Base-by-base conservation (phyloP, 2,329 filamentous ascomycete genomes). In the Arachnomyces sp. region DNA sequence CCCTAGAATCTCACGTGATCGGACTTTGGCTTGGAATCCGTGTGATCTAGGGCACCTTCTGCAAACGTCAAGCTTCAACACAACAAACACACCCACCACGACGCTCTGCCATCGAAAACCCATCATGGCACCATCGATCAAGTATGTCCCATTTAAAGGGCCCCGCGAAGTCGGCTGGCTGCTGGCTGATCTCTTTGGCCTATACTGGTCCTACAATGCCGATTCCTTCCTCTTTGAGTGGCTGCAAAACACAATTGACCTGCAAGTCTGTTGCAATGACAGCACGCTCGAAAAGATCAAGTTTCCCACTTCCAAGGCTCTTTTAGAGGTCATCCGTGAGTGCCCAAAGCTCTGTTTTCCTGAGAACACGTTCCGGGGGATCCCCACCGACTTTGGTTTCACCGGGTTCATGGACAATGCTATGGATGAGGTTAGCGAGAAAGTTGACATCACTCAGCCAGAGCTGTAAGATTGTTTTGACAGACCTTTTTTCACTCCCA, bases 231-330 rank as follows among this genome's bases (percentile, higher is more conserved):
- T 20, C 33, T 42, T 42, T 29, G 34, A 38, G 15, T 42, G 12
- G 7, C 17, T 42, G 34, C 40, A 42, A 16, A 38, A 28, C 32
- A 42, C 34, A 17, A 14, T n/a, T 18, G 38, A 31, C 28, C 34
- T 42, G 40, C 13, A 42, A 42, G 34, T 42, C n/a, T 29, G 33
- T 31, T 42, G 40, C 18, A 42, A 38, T 28, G 34, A 42, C 34
- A 38, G 17, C 14, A 42, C 40, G 28, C 17, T 13, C 7, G 40
- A 42, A 33, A 20, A 38, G 16, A 18, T 33, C 33, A 18, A 18
- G 13, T 31, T 42, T 34, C 17, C 29, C 17, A 32, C 17, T 28
- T 34, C 34, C 16, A 33, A 7, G 5, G 12, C 30, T 13, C 36
- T 38, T 20, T 13, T 25, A 30, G 15, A 25, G 25, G 38, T 32